phyloP scores from a whole-genome alignment of 768 basidiomycete species.

The Mycena epipterygia region DNA sequence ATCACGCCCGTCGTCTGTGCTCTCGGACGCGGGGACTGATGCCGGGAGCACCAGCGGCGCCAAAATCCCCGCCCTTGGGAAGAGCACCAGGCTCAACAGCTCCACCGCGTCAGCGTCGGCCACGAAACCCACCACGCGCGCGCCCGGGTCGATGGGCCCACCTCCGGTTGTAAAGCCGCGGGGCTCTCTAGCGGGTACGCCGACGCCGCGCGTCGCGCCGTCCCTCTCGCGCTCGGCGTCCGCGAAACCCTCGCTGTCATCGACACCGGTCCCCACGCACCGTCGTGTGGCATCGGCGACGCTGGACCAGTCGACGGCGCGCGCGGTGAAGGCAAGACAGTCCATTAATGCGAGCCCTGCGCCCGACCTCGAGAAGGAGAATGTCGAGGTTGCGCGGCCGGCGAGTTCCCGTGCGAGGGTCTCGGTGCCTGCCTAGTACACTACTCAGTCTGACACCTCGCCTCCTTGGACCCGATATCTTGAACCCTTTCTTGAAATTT shows the following conservation, averaged over 20 bases:
- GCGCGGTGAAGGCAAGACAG: conserved; percentile 48
- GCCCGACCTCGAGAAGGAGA: conserved; percentile 71
- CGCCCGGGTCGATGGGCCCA: conserved; percentile 67
- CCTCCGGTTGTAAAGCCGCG: conserved; percentile 55
- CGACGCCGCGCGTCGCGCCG: not conserved
- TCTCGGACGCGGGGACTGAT: conserved; percentile 65
- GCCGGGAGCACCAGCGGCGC: conserved; percentile 49
- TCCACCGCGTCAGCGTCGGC: conserved; percentile 37
- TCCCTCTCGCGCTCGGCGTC: conserved; percentile 44
- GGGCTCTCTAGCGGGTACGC: conserved; percentile 28
- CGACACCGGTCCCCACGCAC: conserved; percentile 32
- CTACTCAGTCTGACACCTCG: not conserved
- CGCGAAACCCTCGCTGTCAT: conserved; percentile 44
- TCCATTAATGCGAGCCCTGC: conserved; percentile 51
- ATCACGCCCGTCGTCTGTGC: conserved; percentile 67
- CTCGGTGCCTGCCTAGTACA: conserved; percentile 27
- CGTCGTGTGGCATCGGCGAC: conserved; percentile 48
- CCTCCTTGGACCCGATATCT: conserved; percentile 3
- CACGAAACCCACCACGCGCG: conserved; percentile 38
- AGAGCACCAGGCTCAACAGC: conserved; percentile 64
- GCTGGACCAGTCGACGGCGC: conserved; percentile 49
- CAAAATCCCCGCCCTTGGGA: conserved; percentile 60
- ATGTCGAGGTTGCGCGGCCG: conserved; percentile 50
- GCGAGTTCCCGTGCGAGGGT: conserved; percentile 38
- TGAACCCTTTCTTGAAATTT: conserved; percentile 21